These are phyloP conservation scores for Moricandia arvensis DNA, from an alignment of 345 rosid species.

Conservation along the genomic window DNA sequence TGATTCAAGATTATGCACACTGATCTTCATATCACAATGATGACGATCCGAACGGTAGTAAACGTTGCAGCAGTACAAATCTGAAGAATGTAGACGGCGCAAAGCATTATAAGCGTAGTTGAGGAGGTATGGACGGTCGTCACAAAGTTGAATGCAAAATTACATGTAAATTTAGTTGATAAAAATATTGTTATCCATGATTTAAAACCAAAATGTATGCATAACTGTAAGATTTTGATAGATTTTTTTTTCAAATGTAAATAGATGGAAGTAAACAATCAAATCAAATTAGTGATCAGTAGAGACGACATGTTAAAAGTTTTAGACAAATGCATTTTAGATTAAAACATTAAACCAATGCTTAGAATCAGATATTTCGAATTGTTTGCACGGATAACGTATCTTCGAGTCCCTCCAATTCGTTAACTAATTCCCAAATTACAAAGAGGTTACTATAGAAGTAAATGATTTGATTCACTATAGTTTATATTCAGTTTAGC, in stretches of 20 bases:
- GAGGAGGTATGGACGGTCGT: constrained; percentile 11
- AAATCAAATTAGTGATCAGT: background rate
- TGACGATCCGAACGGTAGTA: background rate
- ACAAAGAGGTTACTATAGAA: background rate
- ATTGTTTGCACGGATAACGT: background rate
- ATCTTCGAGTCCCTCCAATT: background rate
- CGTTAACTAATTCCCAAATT: background rate
- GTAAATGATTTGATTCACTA: background rate
- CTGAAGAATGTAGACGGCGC: background rate
- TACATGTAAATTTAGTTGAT: background rate
- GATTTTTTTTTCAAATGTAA: background rate
- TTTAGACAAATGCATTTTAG: background rate
- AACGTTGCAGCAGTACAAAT: background rate
- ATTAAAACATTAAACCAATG: background rate
- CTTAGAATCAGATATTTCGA: background rate
- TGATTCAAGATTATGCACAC: constrained; percentile 27
- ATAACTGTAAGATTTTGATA: background rate
- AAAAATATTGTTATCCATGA: background rate
- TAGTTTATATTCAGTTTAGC: background rate
- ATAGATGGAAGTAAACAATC: background rate
- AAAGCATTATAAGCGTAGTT: background rate
- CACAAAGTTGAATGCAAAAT: background rate
- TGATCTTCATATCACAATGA: constrained; percentile 29
- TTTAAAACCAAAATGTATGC: background rate
- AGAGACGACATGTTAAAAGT: background rate